Conservation (phyloP, 1,284 basidiomycete genomes). For the Rhodotorula sp. region DNA sequence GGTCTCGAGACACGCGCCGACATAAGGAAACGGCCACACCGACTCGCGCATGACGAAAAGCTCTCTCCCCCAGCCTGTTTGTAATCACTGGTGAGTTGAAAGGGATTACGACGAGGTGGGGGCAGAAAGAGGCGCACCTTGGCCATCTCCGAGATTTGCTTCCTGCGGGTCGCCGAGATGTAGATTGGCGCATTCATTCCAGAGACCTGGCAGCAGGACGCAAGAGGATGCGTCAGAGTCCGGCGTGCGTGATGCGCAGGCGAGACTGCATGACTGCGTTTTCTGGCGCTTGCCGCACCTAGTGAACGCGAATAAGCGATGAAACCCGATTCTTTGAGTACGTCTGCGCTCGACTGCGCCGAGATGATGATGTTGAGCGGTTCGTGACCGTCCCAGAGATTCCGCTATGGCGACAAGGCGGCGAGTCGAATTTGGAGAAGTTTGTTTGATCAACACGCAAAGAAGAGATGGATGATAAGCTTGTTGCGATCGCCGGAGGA, state of each 20-base stretch:
- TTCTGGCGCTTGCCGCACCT: conserved; percentile 31
- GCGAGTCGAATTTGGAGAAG: neutral
- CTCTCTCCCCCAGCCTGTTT: conserved; percentile 48
- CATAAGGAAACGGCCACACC: conserved; percentile 41
- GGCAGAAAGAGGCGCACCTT: conserved; percentile 41
- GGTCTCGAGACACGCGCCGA: conserved; percentile 47
- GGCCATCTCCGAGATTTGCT: conserved; percentile 50
- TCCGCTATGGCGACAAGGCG: conserved; percentile 30
- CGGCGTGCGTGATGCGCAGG: no score
- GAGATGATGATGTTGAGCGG: conserved; percentile 51
- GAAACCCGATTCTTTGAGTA: conserved; percentile 48
- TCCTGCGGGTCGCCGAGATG: conserved; percentile 49
- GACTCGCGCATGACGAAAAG: conserved; percentile 48
- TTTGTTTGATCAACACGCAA: no score
- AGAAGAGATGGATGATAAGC: no score
- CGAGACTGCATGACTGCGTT: no score
- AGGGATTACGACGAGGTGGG: conserved; percentile 20
- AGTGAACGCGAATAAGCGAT: conserved; percentile 48
- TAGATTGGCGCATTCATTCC: conserved; percentile 50
- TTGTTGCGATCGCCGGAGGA: no score
- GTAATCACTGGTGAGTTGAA: no score
- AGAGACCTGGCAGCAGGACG: neutral
- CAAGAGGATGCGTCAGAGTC: neutral
- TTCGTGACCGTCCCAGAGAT: conserved; percentile 47
- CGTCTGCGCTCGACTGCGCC: conserved; percentile 44